A percentile compares a stretch with the other conserved stretches of the same genome.
Evolutionary conservation across 2,329 filamentous ascomycete species (phyloP).

Genomic region (Colletotrichum neosansevieriae): DNA sequence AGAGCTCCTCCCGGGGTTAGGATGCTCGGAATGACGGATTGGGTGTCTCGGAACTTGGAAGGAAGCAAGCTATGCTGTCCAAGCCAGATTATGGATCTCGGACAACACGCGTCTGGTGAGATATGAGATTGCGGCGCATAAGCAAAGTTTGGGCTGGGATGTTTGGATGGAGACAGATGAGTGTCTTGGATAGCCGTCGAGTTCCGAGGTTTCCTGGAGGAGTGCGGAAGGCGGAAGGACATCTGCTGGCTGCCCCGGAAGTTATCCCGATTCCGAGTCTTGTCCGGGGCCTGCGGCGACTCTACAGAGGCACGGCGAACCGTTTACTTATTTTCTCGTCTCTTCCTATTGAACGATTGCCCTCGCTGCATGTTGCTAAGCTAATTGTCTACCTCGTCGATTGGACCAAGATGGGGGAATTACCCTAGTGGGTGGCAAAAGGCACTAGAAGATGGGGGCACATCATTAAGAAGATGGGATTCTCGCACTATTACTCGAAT

Average conservation of each 20-base stretch:
- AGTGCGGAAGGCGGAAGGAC: constrained; percentile 25
- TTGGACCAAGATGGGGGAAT: too few species aligned
- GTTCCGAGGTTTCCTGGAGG: constrained; percentile 28
- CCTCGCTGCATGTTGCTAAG: too few species aligned
- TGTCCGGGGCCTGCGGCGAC: not conserved
- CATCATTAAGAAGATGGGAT: too few species aligned
- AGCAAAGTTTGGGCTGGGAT: constrained; percentile 17
- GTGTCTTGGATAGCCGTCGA: constrained; percentile 17
- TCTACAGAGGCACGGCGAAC: not conserved
- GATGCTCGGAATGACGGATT: constrained; percentile 4
- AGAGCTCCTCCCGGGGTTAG: not conserved
- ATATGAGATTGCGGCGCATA: constrained; percentile 23
- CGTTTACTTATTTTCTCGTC: constrained; percentile 42
- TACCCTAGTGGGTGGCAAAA: too few species aligned
- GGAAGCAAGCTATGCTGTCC: not conserved
- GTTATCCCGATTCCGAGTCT: constrained; percentile 23
- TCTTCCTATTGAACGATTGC: constrained; percentile 45
- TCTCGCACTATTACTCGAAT: too few species aligned
- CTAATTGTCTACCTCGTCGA: too few species aligned
- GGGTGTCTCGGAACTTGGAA: constrained; percentile 20
- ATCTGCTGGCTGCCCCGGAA: not conserved
- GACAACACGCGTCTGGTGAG: constrained; percentile 10
- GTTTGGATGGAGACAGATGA: constrained; percentile 25
- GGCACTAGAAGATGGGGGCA: too few species aligned
- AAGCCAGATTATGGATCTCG: constrained; percentile 28